Conservation (phyloP, 345 rosid species). For the Aethionema arabicum region DNA sequence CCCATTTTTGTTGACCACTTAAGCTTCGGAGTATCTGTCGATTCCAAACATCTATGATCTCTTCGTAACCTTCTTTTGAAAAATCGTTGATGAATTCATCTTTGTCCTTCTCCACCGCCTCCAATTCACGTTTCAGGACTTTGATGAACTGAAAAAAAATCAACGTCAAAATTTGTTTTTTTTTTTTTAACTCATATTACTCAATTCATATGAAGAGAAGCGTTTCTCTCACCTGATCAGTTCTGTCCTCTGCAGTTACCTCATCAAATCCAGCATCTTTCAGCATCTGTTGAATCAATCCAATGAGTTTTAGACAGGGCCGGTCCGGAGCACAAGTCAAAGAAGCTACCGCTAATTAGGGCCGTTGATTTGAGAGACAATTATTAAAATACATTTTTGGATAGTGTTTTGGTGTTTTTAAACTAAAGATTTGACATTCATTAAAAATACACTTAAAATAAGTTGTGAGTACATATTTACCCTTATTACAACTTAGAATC, state of each 20-base stretch:
- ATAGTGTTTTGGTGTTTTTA: too few relatives aligned
- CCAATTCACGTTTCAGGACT: conserved; percentile 67
- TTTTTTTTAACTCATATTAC: neutral
- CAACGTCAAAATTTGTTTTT: conserved; percentile 7
- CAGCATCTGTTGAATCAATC: conserved; percentile 66
- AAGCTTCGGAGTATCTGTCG: conserved; percentile 66
- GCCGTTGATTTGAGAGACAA: too few relatives aligned
- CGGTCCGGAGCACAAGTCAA: too few relatives aligned
- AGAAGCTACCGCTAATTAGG: too few relatives aligned
- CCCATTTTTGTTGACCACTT: conserved; percentile 81
- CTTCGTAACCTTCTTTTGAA: conserved; percentile 75
- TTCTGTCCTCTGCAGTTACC: conserved; percentile 76
- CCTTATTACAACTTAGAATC: too few relatives aligned
- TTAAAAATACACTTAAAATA: too few relatives aligned
- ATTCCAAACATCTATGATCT: conserved; percentile 70
- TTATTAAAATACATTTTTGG: too few relatives aligned
- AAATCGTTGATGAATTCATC: conserved; percentile 70
- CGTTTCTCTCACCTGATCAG: conserved; percentile 60
- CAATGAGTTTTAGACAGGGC: too few relatives aligned
- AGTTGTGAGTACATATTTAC: too few relatives aligned
- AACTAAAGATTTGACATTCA: too few relatives aligned
- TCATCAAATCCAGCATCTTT: conserved; percentile 77
- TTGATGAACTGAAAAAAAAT: conserved; percentile 56
- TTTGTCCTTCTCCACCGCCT: conserved; percentile 68
- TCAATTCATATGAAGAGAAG: neutral